These are phyloP conservation scores for Blastobotrys terrestris DNA, from an alignment of 805 yeast genomes.

Conservation along the genomic window DNA sequence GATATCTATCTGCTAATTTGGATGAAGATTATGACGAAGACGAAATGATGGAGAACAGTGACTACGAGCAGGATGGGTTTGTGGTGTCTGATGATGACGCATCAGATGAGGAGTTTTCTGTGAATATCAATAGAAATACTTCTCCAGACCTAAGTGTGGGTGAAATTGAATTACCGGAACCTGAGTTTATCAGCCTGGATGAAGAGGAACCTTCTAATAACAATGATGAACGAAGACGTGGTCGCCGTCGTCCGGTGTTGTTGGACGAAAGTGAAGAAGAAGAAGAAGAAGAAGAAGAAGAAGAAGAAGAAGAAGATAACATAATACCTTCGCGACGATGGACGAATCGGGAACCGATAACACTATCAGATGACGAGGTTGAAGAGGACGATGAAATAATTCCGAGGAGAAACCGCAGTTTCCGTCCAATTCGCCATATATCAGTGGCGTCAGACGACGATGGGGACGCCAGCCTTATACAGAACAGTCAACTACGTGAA, in stretches of 20 bases:
- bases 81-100: slow-evolving; percentile 10
- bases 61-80: slow-evolving; percentile 14
- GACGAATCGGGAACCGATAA: neutral
- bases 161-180: neutral
- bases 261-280: slow-evolving; percentile 1
- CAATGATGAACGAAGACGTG: neutral
- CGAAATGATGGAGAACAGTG: slow-evolving; percentile 2
- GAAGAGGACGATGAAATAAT: neutral
- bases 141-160: neutral
- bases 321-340: neutral
- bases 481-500: neutral
- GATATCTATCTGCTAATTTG: slow-evolving; percentile 7
- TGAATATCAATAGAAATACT: neutral
- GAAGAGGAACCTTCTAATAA: neutral
- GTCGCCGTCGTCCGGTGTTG: neutral
- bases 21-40: neutral
- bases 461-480: neutral
- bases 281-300: slow-evolving; percentile 6
- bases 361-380: neutral
- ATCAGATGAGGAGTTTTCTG: neutral
- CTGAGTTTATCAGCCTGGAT: neutral
- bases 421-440: neutral
- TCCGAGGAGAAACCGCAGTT: neutral
- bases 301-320: neutral
- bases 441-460: neutral